These are phyloP conservation scores for Musa acuminata DNA, from an alignment of 176 grass and related monocot genomes.

Conservation along the genomic window DNA sequence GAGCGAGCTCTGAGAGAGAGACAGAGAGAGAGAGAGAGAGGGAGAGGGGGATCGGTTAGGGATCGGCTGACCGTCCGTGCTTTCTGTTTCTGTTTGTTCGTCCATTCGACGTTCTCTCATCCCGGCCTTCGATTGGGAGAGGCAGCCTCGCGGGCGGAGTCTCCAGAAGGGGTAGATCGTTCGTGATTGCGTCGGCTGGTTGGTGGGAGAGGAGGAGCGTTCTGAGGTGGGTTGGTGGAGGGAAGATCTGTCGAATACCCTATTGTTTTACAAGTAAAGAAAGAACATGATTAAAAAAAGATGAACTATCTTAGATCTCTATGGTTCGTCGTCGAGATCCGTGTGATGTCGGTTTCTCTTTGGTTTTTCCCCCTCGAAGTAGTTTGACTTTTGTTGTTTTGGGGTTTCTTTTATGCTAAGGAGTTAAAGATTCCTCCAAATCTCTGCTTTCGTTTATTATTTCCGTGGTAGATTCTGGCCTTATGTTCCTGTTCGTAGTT, in stretches of 20 bases:
- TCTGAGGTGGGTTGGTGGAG: slow-evolving; percentile 3
- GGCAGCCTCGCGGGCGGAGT: neutral
- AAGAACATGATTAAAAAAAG: neutral
- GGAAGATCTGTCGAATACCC: neutral
- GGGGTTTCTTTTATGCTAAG: neutral
- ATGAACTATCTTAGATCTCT: neutral
- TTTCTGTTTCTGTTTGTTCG: neutral
- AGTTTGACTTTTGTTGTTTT: neutral
- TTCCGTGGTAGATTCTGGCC: neutral
- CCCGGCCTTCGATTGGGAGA: too few relatives aligned
- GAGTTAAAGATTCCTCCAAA: neutral
- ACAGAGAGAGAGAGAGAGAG: neutral
- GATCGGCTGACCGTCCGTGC: neutral
- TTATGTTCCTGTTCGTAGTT: neutral
- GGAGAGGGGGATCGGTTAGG: neutral
- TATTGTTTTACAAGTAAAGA: neutral
- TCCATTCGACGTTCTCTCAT: neutral
- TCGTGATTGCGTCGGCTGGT: neutral
- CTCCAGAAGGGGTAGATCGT: neutral
- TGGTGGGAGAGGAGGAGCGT: neutral
- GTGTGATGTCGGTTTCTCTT: neutral
- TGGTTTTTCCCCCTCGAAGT: neutral
- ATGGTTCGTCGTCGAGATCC: neutral
- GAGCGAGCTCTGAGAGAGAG: neutral
- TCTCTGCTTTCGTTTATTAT: neutral